A percentile compares a stretch with the other conserved stretches of the same genome.
Evolutionary conservation across 495 filamentous ascomycete genomes (phyloP).

Genomic region (Beverwykella pulmonaria): DNA sequence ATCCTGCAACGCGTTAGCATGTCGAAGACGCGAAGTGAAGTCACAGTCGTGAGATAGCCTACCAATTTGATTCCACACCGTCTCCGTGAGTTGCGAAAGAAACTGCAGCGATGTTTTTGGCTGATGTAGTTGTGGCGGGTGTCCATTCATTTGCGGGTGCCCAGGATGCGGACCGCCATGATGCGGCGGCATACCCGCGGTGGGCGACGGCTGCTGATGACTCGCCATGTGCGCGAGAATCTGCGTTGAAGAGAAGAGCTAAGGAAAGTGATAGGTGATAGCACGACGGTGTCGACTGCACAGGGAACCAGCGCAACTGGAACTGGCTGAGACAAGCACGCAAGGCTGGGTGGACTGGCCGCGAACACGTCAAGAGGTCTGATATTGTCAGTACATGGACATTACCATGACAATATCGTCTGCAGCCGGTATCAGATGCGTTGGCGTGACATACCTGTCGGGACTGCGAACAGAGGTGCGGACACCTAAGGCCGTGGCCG

Average conservation of each 20-base stretch:
- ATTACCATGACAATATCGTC: neutral
- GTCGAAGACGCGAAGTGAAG: constrained; percentile 1
- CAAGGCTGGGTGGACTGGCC: neutral
- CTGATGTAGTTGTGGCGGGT: constrained; percentile 52
- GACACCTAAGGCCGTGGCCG: neutral
- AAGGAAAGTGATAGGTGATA: neutral
- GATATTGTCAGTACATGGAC: neutral
- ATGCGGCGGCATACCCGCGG: constrained; percentile 37
- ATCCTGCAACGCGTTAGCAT: constrained; percentile 57
- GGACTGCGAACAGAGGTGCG: neutral
- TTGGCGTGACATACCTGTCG: neutral
- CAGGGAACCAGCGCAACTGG: too few species aligned
- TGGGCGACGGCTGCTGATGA: constrained; percentile 43
- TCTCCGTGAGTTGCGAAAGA: constrained; percentile 72
- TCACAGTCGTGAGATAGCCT: constrained; percentile 43
- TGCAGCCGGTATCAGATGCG: neutral
- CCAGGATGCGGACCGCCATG: constrained; percentile 37
- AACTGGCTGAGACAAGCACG: neutral
- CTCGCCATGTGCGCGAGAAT: constrained; percentile 26
- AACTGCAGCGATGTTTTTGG: constrained; percentile 61
- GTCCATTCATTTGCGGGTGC: constrained; percentile 39
- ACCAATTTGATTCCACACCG: constrained; percentile 95
- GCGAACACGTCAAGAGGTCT: neutral
- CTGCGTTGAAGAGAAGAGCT: neutral
- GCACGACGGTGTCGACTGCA: neutral